Evolutionary conservation across 257 asterid species (phyloP), one percentile per base, ranked within the genome.

Genomic region (Datura wrightii): DNA sequence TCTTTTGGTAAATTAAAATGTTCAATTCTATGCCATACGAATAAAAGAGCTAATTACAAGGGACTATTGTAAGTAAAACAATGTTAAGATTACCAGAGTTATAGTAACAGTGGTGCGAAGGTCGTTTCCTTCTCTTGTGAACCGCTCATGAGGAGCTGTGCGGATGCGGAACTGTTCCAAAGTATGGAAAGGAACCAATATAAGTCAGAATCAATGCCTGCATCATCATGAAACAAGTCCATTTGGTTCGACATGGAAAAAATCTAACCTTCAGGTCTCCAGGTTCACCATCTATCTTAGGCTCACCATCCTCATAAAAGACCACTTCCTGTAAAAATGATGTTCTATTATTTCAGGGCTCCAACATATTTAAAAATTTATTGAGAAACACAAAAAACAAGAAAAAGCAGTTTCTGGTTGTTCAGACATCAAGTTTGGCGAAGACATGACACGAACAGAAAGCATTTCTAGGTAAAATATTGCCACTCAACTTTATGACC

Each of bases 241-340:
- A 85, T 52, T 19, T 4, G 39, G 37, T 58, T n/a, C 53, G 81
- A 63, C 44, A 16, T 63, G 71, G 79, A 85, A 18, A 62, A n/a
- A 44, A 79, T 58, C 92, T 85, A 81, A 96, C 99, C 98, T 89
- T 93, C 67, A 96, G 95, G 87, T 96, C 99, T 84, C 98, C 99
- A 83, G 98, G 86, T 92, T 96, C 99, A 80, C 99, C 99, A 89
- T 96, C 99, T 88, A 94, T 85, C 85, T 86, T 91, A 79, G 99
- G 98, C 89, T 94, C 99, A 79, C 99, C 99, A 18, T 96, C 99
- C 88, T 94, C 98, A 76, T 92, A 94, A 87, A 96, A 96, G 84
- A 94, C 90, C 85, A 96, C 96, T 89, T 94, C 99, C 99, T 96
- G 91, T 74, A 65, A 83, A 85, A 85, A 80, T 46, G 58, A 41